phyloP scores from a whole-genome alignment of 192 early-diverging fungal species.

The Dissophora globulifera region DNA sequence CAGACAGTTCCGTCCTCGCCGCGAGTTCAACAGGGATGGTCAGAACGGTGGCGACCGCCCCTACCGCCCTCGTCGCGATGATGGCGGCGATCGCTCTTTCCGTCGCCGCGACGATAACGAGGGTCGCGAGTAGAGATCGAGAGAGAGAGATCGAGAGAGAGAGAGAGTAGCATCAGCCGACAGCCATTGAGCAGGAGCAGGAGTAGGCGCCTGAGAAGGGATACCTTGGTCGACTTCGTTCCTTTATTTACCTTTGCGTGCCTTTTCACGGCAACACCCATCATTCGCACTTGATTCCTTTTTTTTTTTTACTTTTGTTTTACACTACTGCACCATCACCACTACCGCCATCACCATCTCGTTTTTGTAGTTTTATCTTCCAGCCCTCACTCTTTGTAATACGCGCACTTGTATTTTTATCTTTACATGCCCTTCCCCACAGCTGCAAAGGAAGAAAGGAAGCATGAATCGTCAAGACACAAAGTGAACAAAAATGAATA shows the following conservation, averaged over 20 bases:
- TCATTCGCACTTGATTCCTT: too few species aligned
- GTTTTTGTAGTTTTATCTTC: constrained; percentile 13
- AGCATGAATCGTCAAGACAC: too few species aligned
- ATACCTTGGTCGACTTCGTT: neutral
- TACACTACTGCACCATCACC: neutral
- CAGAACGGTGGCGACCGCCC: constrained; percentile 7
- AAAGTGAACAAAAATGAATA: too few species aligned
- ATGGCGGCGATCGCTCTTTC: constrained; percentile 10
- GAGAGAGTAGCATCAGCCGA: too few species aligned
- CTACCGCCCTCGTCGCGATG: constrained; percentile 20
- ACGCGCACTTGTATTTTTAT: constrained; percentile 1
- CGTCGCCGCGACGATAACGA: constrained; percentile 6
- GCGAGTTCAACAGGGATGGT: constrained; percentile 6
- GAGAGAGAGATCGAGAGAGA: too few species aligned
- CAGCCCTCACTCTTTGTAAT: neutral
- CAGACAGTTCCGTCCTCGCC: constrained; percentile 34
- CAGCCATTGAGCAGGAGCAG: neutral
- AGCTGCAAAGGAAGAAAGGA: too few species aligned
- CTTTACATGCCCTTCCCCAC: neutral
- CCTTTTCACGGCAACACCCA: too few species aligned
- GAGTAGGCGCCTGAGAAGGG: neutral
- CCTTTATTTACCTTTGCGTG: neutral
- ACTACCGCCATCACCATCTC: neutral
- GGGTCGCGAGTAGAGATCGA: constrained; percentile 26
- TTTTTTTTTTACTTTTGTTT: neutral